Conservation (phyloP, 2,329 filamentous ascomycete species). For the Beauveria caledonica region DNA sequence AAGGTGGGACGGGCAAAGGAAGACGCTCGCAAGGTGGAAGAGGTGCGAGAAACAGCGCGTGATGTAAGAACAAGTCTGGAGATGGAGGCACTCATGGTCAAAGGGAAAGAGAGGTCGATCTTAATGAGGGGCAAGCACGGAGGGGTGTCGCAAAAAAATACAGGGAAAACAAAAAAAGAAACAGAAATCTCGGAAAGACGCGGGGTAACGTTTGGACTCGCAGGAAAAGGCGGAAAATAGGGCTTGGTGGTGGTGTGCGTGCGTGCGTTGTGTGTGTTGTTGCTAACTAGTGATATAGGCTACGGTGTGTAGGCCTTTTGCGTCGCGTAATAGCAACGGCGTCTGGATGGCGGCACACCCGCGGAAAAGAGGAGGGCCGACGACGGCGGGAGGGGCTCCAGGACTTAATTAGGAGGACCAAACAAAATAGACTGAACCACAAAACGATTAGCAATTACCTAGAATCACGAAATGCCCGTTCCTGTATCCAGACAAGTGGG, state of each 20-base stretch:
- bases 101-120: not conserved
- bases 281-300: conserved; percentile 3
- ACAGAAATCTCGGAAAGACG: conserved; percentile 9
- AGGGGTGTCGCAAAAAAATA: not conserved
- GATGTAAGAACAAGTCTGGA: conserved; percentile 8
- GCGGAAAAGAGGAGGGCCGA: not conserved
- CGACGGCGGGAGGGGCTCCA: not conserved
- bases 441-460: conserved; percentile 9
- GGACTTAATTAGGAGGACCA: too few species aligned
- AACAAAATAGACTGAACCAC: not conserved
- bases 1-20: conserved; percentile 31
- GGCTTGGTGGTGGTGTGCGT: not conserved
- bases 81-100: conserved; percentile 6
- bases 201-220: conserved; percentile 3
- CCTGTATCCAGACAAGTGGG: not conserved
- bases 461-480: not conserved
- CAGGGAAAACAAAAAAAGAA: not conserved
- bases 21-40: conserved; percentile 17
- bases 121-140: not conserved
- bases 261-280: not conserved
- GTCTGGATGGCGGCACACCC: not conserved
- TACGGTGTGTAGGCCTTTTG: not conserved
- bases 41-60: conserved; percentile 19
- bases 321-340: conserved; percentile 9
- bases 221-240: not conserved